A percentile compares a stretch with the other conserved stretches of the same genome.
These are phyloP conservation scores for Senna siamea DNA, from an alignment of 306 rosid genomes.

Conservation along the genomic window DNA sequence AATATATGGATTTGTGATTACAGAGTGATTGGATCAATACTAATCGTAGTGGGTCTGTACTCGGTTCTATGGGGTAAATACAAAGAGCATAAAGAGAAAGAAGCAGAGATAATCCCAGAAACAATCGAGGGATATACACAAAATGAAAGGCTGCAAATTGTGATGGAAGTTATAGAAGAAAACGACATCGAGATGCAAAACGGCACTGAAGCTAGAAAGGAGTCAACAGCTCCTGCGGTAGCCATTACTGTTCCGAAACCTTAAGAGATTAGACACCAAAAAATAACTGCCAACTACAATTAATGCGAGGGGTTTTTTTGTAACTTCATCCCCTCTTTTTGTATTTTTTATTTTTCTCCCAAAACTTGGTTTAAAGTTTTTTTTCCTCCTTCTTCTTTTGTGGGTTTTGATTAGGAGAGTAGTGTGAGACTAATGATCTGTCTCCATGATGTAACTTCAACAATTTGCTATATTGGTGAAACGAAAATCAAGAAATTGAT, in stretches of 20 bases:
- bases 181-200: conserved; percentile 62
- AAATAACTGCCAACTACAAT: conserved; percentile 14
- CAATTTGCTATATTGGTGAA: conserved; percentile 27
- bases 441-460: conserved; percentile 41
- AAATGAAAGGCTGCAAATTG: conserved; percentile 45
- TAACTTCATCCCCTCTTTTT: conserved; percentile 28
- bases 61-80: conserved; percentile 90
- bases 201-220: conserved; percentile 28
- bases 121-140: conserved; percentile 26
- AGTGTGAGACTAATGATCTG: conserved; percentile 36
- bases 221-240: conserved; percentile 25
- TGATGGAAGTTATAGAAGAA: conserved; percentile 48
- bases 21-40: conserved; percentile 71
- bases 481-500: conserved; percentile 3
- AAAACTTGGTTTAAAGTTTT: conserved; percentile 6
- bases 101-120: conserved; percentile 43
- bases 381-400: not conserved
- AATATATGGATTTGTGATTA: not conserved
- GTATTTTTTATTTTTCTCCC: not conserved
- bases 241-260: conserved; percentile 44
- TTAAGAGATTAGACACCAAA: conserved; percentile 26
- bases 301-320: conserved; percentile 37
- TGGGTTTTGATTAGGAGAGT: conserved; percentile 37
- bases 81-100: conserved; percentile 74
- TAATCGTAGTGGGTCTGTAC: conserved; percentile 84